A percentile compares a stretch with the other conserved stretches of the same genome.
Conservation (phyloP, 352 stramenopile species). For the Globisporangium barbulae region DNA sequence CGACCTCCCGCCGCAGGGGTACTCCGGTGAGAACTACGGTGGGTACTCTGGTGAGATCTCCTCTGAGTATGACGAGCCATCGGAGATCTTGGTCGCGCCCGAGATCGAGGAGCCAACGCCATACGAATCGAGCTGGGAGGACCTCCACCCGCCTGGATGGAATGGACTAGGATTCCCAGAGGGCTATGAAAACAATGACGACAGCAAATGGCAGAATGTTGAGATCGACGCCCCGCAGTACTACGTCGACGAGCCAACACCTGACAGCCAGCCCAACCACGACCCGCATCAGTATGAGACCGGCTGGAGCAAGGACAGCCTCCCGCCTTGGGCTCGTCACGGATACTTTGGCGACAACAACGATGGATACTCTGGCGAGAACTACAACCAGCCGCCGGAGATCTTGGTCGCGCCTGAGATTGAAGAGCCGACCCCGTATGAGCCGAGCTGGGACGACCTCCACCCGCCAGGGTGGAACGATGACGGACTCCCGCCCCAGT, state of each 20-base stretch:
- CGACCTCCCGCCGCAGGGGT: background rate
- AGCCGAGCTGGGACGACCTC: background rate
- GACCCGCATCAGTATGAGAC: too few species aligned
- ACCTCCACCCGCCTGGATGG: background rate
- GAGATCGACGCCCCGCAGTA: too few species aligned
- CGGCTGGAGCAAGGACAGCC: background rate
- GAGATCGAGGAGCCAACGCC: background rate
- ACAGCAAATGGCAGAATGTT: background rate
- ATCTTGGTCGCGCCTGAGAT: too few species aligned
- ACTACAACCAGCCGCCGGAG: background rate
- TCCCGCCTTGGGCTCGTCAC: background rate
- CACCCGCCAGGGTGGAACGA: background rate
- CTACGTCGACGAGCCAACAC: too few species aligned
- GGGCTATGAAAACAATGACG: too few species aligned
- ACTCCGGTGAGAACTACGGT: too few species aligned
- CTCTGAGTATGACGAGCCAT: too few species aligned
- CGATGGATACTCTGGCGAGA: background rate
- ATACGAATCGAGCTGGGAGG: background rate
- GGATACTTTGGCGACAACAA: background rate
- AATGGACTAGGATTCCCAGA: background rate
- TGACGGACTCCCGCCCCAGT: background rate
- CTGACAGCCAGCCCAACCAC: too few species aligned
- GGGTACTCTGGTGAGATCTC: background rate
- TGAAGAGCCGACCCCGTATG: background rate
- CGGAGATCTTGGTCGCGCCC: background rate